Conservation (phyloP, 495 filamentous ascomycete species). For the Trichoderma virens region DNA sequence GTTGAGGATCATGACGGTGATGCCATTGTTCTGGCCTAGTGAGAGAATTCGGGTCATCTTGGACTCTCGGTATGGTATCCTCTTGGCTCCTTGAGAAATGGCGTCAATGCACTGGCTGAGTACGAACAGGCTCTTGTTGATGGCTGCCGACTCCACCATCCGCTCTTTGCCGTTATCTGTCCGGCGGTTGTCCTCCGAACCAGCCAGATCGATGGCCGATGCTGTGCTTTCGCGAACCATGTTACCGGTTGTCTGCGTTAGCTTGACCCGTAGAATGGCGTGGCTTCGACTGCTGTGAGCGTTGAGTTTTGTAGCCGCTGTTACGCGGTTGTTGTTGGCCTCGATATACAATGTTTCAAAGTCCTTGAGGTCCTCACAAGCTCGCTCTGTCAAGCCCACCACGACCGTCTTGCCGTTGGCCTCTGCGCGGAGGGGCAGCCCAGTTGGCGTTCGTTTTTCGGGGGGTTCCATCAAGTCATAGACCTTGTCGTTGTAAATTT, state of each 20-base stretch:
- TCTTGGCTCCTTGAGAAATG: slow-evolving; percentile 58
- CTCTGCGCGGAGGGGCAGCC: slow-evolving; percentile 75
- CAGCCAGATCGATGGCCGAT: slow-evolving; percentile 93
- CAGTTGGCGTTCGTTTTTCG: slow-evolving; percentile 79
- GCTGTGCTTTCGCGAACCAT: slow-evolving; percentile 70
- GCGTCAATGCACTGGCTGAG: slow-evolving; percentile 94
- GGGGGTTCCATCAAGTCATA: slow-evolving; percentile 88
- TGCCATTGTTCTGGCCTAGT: slow-evolving; percentile 88
- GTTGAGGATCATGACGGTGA: slow-evolving; percentile 96
- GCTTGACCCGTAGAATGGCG: slow-evolving; percentile 85
- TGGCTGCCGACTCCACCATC: slow-evolving; percentile 91
- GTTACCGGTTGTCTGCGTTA: slow-evolving; percentile 65
- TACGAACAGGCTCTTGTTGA: slow-evolving; percentile 96
- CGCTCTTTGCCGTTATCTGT: slow-evolving; percentile 93
- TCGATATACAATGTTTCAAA: slow-evolving; percentile 91
- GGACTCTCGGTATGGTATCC: slow-evolving; percentile 88
- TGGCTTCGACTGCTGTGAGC: slow-evolving; percentile 91
- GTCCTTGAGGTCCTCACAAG: slow-evolving; percentile 80
- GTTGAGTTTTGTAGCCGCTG: slow-evolving; percentile 91
- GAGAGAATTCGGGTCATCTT: slow-evolving; percentile 97
- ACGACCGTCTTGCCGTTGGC: slow-evolving; percentile 88
- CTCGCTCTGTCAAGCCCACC: slow-evolving; percentile 79
- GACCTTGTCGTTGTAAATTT: slow-evolving; percentile 97
- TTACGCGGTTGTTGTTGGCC: slow-evolving; percentile 86
- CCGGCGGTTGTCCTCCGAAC: slow-evolving; percentile 89